Evolutionary conservation across 164 flowering plant genomes (phyloP).

Genomic region (Kingdonia uniflora): DNA sequence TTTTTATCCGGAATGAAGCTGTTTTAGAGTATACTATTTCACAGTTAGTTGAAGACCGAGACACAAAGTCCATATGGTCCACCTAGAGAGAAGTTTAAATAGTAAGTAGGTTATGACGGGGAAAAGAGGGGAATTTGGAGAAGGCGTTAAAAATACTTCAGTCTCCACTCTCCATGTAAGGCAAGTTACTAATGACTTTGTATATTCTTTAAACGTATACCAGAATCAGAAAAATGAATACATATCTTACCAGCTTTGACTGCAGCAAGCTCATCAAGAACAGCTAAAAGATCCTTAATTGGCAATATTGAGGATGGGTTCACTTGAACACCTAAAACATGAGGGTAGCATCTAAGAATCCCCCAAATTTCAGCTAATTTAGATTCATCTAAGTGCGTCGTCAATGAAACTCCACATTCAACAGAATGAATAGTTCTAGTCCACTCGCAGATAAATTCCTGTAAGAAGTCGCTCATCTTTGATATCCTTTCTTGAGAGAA

Average conservation of each 20-base stretch:
- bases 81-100: no score
- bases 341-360: constrained; percentile 44
- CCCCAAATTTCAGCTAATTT: constrained; percentile 69
- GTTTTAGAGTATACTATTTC: no score
- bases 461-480: constrained; percentile 25
- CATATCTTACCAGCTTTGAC: constrained; percentile 36
- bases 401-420: constrained; percentile 11
- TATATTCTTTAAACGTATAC: no score
- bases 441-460: constrained; percentile 12
- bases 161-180: no score
- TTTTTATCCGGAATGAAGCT: no score
- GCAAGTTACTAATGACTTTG: background rate
- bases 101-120: no score
- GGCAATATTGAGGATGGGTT: constrained; percentile 30
- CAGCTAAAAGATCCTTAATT: constrained; percentile 42
- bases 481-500: constrained; percentile 19
- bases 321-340: constrained; percentile 19
- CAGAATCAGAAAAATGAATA: background rate
- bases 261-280: constrained; percentile 41
- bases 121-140: no score
- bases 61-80: no score
- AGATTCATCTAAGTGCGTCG: constrained; percentile 18
- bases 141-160: no score
- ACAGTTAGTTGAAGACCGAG: no score
- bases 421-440: constrained; percentile 22